Conservation (phyloP, 2,329 filamentous ascomycete genomes). For the Ceratocystis variospora region DNA sequence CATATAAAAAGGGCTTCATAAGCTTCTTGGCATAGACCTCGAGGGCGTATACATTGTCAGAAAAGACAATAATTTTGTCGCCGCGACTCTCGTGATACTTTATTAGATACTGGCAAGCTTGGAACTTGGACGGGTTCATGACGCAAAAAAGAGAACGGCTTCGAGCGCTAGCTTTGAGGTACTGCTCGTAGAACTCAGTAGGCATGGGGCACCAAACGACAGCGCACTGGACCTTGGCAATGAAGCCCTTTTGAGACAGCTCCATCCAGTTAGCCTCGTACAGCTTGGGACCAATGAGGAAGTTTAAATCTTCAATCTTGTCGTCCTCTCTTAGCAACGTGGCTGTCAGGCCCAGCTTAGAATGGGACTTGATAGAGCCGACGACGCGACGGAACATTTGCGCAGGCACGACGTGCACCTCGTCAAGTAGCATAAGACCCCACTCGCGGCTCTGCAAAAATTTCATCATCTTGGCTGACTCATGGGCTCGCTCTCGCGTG, state of each 20-base stretch:
- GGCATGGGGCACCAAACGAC: constrained; percentile 99
- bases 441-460: constrained; percentile 82
- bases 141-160: constrained; percentile 56
- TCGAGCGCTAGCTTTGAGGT: constrained; percentile 52
- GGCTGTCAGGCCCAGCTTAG: constrained; percentile 86
- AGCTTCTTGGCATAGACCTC: constrained; percentile 73
- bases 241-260: constrained; percentile 88
- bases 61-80: constrained; percentile 97
- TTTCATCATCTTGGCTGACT: constrained; percentile 95
- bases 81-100: constrained; percentile 90
- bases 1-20: constrained; percentile 80
- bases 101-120: constrained; percentile 95
- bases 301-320: constrained; percentile 95
- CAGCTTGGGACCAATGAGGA: constrained; percentile 89
- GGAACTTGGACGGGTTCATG: constrained; percentile 96
- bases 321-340: constrained; percentile 92
- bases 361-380: constrained; percentile 82
- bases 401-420: constrained; percentile 94
- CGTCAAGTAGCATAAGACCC: constrained; percentile 93
- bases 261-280: constrained; percentile 99
- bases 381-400: constrained; percentile 94
- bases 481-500: constrained; percentile 71
- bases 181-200: constrained; percentile 93
- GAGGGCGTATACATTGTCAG: constrained; percentile 89
- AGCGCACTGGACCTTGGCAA: constrained; percentile 91